Conservation (phyloP, 768 basidiomycete species). For the Porpolomopsis calyptriformis region DNA sequence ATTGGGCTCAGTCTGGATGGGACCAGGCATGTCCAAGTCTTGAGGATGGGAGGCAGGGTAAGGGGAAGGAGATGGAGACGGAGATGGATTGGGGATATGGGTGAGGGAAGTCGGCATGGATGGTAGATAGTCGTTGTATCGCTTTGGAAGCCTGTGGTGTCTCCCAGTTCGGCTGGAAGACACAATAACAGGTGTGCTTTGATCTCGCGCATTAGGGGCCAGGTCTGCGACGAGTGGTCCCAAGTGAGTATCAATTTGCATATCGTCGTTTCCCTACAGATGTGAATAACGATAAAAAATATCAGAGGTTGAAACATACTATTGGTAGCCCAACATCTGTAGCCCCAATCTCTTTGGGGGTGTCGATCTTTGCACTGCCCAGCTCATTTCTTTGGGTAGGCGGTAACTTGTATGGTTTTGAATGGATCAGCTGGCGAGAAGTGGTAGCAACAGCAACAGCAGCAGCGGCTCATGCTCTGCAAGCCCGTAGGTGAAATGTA, state of each 20-base stretch:
- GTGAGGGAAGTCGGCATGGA: conserved; percentile 13
- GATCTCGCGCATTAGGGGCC: not conserved
- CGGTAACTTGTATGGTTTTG: too few species aligned
- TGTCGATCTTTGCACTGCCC: not conserved
- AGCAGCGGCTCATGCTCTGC: not conserved
- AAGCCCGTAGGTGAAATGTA: not conserved
- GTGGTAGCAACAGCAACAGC: too few species aligned
- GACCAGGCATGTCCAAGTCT: conserved; percentile 10
- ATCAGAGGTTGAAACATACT: not conserved
- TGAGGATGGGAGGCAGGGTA: conserved; percentile 15
- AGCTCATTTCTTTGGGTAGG: not conserved
- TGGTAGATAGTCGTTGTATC: not conserved
- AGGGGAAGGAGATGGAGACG: conserved; percentile 5
- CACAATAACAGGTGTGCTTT: not conserved
- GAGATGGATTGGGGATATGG: conserved; percentile 13
- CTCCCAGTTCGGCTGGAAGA: not conserved
- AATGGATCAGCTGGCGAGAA: too few species aligned
- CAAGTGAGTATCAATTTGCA: not conserved
- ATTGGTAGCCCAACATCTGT: not conserved
- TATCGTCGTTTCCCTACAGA: not conserved
- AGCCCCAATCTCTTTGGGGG: not conserved
- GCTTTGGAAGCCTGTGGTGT: not conserved
- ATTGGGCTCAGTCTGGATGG: conserved; percentile 11
- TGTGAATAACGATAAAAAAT: not conserved
- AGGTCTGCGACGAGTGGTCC: not conserved